Evolutionary conservation across 129 eudicot species (phyloP), one percentile per base, ranked within the genome.

Genomic region (Flaveria brownii): DNA sequence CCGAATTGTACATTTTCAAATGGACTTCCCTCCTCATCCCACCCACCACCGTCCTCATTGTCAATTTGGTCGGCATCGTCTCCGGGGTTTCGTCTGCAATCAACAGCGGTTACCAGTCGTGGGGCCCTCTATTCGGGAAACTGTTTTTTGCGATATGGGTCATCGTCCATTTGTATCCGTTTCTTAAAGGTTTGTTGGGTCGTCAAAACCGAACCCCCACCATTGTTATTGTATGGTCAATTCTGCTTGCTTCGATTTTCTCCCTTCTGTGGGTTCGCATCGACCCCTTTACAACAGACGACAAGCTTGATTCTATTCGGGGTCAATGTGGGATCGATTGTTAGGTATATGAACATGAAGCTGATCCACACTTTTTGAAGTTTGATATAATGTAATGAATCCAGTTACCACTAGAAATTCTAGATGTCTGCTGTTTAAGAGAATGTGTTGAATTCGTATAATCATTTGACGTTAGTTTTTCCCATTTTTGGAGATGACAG

Each of bases 11-110:
- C 83, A 60, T 86, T 6, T 89, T 89, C 84, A 89, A 89, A 65
- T 89, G 95, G 95, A 89, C 95, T 4, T 59, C 95, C 6, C 87
- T 89, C 64, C 74, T 89, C 64, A 89, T 89, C 62, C 95, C 95
- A 26, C 95, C 95, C 10, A 86, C 88, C 56, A 89, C 91, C 18
- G 88, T 89, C 54, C 82, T 89, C 11, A 78, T 86, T 17, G 70
- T 89, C 50, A 89, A 89, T 84, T 30, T 86, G 26, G 82, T 89
- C 70, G 95, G 95, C 10, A 78, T 86, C 18, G 89, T 89, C 2
- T 84, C 85, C 12, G 95, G 95, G 1, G 88, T 89, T 14, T 89
- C 95, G 1, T 79, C 86, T 22, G 91, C 91, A 62, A 86, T 89
- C 57, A 86, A 86, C 77, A 86, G 84, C 68, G 91, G 91, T 9